Base-by-base conservation (phyloP, 2,329 filamentous ascomycete genomes). In the Ascochyta rabiei region DNA sequence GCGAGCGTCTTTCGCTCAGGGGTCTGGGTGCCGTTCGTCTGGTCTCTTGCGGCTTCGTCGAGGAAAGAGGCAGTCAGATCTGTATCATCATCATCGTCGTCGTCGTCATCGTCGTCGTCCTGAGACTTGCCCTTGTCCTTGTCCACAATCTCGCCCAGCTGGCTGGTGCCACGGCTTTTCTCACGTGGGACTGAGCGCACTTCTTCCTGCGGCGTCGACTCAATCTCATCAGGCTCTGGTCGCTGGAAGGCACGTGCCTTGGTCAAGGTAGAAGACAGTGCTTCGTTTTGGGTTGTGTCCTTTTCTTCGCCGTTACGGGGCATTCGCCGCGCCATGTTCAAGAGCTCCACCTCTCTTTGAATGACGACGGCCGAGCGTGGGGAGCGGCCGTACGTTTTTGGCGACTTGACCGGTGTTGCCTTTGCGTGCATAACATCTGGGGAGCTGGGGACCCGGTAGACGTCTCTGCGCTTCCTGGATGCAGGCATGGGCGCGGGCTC, bases 381-480 rank as follows among this genome's bases (percentile, higher is more conserved):
- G 19, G 51, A 58, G 24, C 53, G 60, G 19, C 53, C 53, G 37
- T 67, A 67, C 4, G 60, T 68, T 19, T 24, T 56, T 7, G 30
- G 43, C 16, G 26, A 38, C 43, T 61, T 65, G 18, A 46, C 46
- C 15, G 52, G 35, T 18, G 50, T 58, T 26, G 33, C 16, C 8
- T 53, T 53, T n/a, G 41, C 35, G 13, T 45, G 39, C 30, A 63
- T 39, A 23, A 61, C 57, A 2, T 63, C 59, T 3, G 63, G 63
- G 4, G 65, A 65, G 33, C 53, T 56, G 9, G 63, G 56, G 1
- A 62, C 47, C 4, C 61, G 56, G 34, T 64, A 66, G n/a, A 68
- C 38, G 28, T 63, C 57, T 40, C 30, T 55, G 19, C 61, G 56
- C 10, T 41, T 44, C 13, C 35, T 37, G 16, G 47, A 21, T 10